Evolutionary conservation across 2,329 filamentous ascomycete genomes (phyloP).

Genomic region (Coniochaeta sp.): DNA sequence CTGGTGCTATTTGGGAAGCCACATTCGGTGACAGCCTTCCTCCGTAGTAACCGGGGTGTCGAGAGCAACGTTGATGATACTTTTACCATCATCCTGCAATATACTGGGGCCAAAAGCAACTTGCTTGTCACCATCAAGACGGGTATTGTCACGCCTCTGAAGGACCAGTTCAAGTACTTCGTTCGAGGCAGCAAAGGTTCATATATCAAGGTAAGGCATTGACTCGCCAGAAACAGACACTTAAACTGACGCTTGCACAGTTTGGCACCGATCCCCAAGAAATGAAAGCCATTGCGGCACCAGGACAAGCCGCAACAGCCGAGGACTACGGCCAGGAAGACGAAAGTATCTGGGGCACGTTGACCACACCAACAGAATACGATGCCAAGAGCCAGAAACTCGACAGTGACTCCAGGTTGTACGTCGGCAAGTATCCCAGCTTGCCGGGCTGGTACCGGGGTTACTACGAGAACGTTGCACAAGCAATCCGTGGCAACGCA

Average conservation of each 20-base stretch:
- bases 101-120: slow-evolving; percentile 33
- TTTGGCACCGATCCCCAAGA: slow-evolving; percentile 26
- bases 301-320: slow-evolving; percentile 17
- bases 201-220: slow-evolving; percentile 27
- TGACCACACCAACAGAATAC: slow-evolving; percentile 30
- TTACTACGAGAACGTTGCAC: slow-evolving; percentile 32
- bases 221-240: not conserved
- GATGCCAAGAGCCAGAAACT: slow-evolving; percentile 22
- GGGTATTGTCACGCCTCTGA: slow-evolving; percentile 49
- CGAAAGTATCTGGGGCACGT: slow-evolving; percentile 25
- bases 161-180: slow-evolving; percentile 55
- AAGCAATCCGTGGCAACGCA: slow-evolving; percentile 28
- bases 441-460: slow-evolving; percentile 29
- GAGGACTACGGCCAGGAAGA: slow-evolving; percentile 27
- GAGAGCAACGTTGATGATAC: slow-evolving; percentile 36
- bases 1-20: slow-evolving; percentile 51
- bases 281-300: slow-evolving; percentile 19
- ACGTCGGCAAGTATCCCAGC: slow-evolving; percentile 29
- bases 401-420: slow-evolving; percentile 23
- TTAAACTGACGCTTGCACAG: not conserved
- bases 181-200: slow-evolving; percentile 52
- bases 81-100: slow-evolving; percentile 54
- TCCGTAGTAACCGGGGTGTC: slow-evolving; percentile 43
- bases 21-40: slow-evolving; percentile 47
- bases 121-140: slow-evolving; percentile 54